Conservation (phyloP, 2,329 filamentous ascomycete species). For the Chrysosporium keratinophilum region DNA sequence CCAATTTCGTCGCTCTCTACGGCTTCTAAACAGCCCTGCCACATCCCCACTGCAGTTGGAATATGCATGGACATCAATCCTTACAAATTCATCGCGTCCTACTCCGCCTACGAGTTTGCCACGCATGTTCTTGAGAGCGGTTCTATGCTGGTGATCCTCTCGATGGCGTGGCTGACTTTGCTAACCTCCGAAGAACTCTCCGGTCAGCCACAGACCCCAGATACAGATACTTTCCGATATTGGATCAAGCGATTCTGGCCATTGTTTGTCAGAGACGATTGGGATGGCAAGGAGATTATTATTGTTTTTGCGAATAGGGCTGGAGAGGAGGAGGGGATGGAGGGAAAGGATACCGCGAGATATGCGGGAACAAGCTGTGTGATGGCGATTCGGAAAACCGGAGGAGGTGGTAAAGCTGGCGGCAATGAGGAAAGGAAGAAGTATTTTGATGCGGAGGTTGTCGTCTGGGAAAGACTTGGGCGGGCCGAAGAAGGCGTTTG, state of each 20-base stretch:
- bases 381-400: slow-evolving; percentile 24
- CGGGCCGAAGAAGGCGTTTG: slow-evolving; percentile 37
- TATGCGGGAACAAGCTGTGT: slow-evolving; percentile 43
- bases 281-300: slow-evolving; percentile 28
- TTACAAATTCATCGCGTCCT: slow-evolving; percentile 50
- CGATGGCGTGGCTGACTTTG: slow-evolving; percentile 54
- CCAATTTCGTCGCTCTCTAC: too few species aligned
- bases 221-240: slow-evolving; percentile 52
- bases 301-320: slow-evolving; percentile 40
- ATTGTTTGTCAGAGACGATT: slow-evolving; percentile 24
- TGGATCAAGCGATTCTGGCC: slow-evolving; percentile 53
- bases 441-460: slow-evolving; percentile 24
- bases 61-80: slow-evolving; percentile 53
- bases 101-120: slow-evolving; percentile 51
- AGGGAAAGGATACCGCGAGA: slow-evolving; percentile 31
- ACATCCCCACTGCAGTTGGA: slow-evolving; percentile 36
- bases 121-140: slow-evolving; percentile 41
- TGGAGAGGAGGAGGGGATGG: slow-evolving; percentile 33
- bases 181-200: slow-evolving; percentile 41
- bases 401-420: slow-evolving; percentile 14
- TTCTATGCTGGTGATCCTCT: slow-evolving; percentile 46
- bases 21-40: neutral
- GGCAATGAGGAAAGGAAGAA: slow-evolving; percentile 15
- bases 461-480: slow-evolving; percentile 39
- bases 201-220: slow-evolving; percentile 37